Evolutionary conservation across 177 flowering plant genomes (phyloP).

Genomic region (Telopea speciosissima): DNA sequence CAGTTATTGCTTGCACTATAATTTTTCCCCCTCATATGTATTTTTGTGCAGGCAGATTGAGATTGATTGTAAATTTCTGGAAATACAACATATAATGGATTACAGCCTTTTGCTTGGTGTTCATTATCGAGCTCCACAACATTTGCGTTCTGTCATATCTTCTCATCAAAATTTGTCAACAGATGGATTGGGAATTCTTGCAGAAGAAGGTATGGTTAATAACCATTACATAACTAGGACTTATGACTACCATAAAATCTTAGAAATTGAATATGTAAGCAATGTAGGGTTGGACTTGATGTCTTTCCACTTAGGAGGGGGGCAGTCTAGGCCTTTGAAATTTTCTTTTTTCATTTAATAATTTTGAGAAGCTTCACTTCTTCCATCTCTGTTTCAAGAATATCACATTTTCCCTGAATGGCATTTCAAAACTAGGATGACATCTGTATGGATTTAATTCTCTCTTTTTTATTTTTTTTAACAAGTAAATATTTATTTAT

Average conservation of each 20-base stretch:
- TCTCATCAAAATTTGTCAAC: slow-evolving; percentile 25
- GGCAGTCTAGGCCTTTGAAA: background rate
- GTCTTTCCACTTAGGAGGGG: background rate
- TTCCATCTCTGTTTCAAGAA: background rate
- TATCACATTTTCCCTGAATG: background rate
- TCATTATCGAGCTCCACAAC: slow-evolving; percentile 95
- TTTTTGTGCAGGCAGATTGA: slow-evolving; percentile 76
- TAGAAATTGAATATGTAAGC: background rate
- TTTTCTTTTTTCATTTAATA: too few species aligned
- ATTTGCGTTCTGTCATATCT: slow-evolving; percentile 45
- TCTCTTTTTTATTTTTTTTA: background rate
- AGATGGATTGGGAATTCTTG: slow-evolving; percentile 66
- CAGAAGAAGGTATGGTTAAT: slow-evolving; percentile 57
- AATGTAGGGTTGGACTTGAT: background rate
- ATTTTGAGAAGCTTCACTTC: background rate
- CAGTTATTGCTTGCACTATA: background rate
- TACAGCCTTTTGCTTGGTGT: slow-evolving; percentile 96
- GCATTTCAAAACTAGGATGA: background rate
- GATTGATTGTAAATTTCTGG: slow-evolving; percentile 81
- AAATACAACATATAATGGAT: slow-evolving; percentile 87
- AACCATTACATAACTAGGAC: background rate
- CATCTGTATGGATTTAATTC: background rate
- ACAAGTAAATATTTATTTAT: too few species aligned
- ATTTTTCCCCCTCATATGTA: background rate
- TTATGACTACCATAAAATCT: background rate